Percentiles rank a stretch among this genome's conserved stretches.
Evolutionary conservation across 2,329 filamentous ascomycete species (phyloP).

Genomic region (Ploettnerulaceae sp.): DNA sequence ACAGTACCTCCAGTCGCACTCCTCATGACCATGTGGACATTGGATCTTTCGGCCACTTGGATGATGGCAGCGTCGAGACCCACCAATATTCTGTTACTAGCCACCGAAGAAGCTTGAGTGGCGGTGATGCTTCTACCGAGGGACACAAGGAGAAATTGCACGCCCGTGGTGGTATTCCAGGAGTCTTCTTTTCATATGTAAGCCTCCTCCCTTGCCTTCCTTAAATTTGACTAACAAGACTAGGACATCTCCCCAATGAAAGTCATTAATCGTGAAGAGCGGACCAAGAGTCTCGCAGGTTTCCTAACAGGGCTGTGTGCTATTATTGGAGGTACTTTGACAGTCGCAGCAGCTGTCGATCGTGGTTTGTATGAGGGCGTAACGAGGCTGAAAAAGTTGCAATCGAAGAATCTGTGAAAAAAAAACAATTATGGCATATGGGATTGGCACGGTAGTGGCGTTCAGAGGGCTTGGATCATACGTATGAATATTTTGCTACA

Average conservation of each 20-base stretch:
- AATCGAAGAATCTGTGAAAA: constrained; percentile 52
- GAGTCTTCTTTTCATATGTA: constrained; percentile 97
- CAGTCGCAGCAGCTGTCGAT: constrained; percentile 90
- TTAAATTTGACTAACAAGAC: not conserved
- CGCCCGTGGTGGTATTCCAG: constrained; percentile 85
- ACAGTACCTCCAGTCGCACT: constrained; percentile 39
- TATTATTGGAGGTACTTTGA: constrained; percentile 89
- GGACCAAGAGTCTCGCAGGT: constrained; percentile 81
- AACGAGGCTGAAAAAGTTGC: constrained; percentile 81
- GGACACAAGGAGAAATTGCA: constrained; percentile 91
- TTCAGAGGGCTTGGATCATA: constrained; percentile 23
- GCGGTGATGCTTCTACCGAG: constrained; percentile 78
- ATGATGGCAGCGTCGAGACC: constrained; percentile 83
- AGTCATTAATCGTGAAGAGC: constrained; percentile 92
- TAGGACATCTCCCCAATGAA: constrained; percentile 99
- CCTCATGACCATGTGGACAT: constrained; percentile 51
- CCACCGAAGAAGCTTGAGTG: constrained; percentile 82
- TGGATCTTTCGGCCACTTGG: constrained; percentile 61
- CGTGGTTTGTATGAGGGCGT: constrained; percentile 86
- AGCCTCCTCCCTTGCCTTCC: constrained; percentile 37
- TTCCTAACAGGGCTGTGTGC: constrained; percentile 94
- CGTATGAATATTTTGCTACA: constrained; percentile 4
- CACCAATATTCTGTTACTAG: constrained; percentile 98
- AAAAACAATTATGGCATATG: constrained; percentile 5
- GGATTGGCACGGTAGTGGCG: constrained; percentile 24